These are phyloP conservation scores for Penicillium cataractarum DNA, from an alignment of 495 filamentous ascomycete species.

Conservation along the genomic window DNA sequence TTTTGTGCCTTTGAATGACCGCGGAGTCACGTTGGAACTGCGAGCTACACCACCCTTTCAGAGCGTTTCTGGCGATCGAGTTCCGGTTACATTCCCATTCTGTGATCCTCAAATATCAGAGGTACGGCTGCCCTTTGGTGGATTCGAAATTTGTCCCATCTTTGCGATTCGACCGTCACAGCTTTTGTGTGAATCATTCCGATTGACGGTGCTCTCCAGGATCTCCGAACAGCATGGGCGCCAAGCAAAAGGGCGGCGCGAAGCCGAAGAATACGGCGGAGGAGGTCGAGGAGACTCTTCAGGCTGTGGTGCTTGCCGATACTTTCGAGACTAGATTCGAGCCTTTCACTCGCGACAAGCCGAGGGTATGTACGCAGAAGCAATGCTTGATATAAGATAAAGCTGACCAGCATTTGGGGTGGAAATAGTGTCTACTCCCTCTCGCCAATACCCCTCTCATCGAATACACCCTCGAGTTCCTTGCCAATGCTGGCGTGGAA, in stretches of 20 bases:
- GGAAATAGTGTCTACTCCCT: conserved; percentile 81
- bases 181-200: background rate
- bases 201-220: conserved; percentile 8
- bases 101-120: background rate
- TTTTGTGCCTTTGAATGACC: conserved; percentile 38
- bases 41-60: background rate
- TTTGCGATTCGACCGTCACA: background rate
- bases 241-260: conserved; percentile 64
- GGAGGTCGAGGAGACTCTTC: conserved; percentile 79
- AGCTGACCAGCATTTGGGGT: background rate
- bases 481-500: conserved; percentile 89
- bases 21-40: conserved; percentile 7
- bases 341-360: conserved; percentile 86
- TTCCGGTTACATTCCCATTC: background rate
- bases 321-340: conserved; percentile 89
- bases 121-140: conserved; percentile 7
- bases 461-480: conserved; percentile 96
- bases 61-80: background rate
- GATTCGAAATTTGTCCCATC: background rate
- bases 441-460: conserved; percentile 93
- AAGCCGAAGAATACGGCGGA: conserved; percentile 67
- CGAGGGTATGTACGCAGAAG: conserved; percentile 64
- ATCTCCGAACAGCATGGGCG: conserved; percentile 37
- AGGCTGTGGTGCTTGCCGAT: conserved; percentile 93
- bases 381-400: background rate